Conservation (phyloP, 2,329 filamentous ascomycete species). For the Fusarium clavum region DNA sequence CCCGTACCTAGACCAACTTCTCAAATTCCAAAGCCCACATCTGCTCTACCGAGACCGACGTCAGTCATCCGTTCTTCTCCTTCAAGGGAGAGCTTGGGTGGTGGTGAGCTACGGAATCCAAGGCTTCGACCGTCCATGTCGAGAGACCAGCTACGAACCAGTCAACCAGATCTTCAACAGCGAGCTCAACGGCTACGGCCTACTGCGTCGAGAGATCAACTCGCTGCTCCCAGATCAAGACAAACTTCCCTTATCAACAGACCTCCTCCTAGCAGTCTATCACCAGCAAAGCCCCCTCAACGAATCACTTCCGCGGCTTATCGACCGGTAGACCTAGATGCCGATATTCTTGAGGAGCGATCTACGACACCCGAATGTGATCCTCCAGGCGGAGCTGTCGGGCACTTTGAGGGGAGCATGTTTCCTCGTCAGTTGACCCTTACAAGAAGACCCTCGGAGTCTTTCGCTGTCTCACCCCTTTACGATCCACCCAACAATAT, state of each 20-base stretch:
- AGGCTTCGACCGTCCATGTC: slow-evolving; percentile 57
- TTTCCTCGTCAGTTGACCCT: slow-evolving; percentile 46
- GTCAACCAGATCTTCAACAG: slow-evolving; percentile 44
- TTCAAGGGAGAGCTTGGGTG: slow-evolving; percentile 46
- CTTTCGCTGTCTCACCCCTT: slow-evolving; percentile 43
- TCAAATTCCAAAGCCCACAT: slow-evolving; percentile 48
- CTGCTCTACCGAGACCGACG: slow-evolving; percentile 42
- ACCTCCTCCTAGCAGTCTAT: slow-evolving; percentile 31
- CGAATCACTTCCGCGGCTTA: slow-evolving; percentile 39
- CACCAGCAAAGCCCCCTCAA: slow-evolving; percentile 34
- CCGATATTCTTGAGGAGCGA: slow-evolving; percentile 41
- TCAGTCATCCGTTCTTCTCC: slow-evolving; percentile 47
- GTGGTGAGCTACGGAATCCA: slow-evolving; percentile 54
- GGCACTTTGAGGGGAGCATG: slow-evolving; percentile 41
- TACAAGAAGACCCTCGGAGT: slow-evolving; percentile 49
- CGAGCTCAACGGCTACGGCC: slow-evolving; percentile 56
- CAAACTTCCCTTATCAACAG: slow-evolving; percentile 37
- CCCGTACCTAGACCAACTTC: slow-evolving; percentile 52
- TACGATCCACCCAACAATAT: slow-evolving; percentile 32
- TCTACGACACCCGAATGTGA: slow-evolving; percentile 44
- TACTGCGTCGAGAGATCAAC: slow-evolving; percentile 55
- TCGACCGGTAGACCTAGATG: slow-evolving; percentile 33
- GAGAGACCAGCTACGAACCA: slow-evolving; percentile 52
- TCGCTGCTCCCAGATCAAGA: slow-evolving; percentile 44
- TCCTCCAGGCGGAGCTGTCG: slow-evolving; percentile 36